Percentiles rank a stretch among this genome's conserved stretches.
Evolutionary conservation across 768 basidiomycete genomes (phyloP).

Genomic region (Tulasnella sp.): DNA sequence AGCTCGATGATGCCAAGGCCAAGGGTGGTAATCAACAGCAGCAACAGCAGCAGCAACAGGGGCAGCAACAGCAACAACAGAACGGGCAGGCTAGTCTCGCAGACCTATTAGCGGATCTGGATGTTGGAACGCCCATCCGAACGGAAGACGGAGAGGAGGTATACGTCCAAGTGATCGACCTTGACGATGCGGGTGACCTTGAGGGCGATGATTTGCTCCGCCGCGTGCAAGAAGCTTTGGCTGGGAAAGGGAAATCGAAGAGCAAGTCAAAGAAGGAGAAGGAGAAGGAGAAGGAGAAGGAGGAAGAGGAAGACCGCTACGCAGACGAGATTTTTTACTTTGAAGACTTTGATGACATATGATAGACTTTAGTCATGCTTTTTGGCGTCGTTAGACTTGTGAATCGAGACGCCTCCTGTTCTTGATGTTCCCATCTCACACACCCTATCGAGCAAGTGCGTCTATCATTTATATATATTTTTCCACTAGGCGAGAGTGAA

Average conservation of each 20-base stretch:
- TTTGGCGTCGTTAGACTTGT: too few relatives aligned
- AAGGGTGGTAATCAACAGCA: not conserved
- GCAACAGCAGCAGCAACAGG: not conserved
- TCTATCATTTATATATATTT: too few relatives aligned
- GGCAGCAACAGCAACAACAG: not conserved
- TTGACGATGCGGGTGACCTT: not conserved
- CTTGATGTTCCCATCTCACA: too few relatives aligned
- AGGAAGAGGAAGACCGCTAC: conserved; percentile 18
- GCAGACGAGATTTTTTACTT: conserved; percentile 23
- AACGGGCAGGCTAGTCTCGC: not conserved
- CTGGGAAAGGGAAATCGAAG: conserved; percentile 35
- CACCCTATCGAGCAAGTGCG: too few relatives aligned
- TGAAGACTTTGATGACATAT: too few relatives aligned
- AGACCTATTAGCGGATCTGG: not conserved
- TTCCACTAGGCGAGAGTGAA: too few relatives aligned
- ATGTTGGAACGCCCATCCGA: not conserved
- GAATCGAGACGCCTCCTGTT: too few relatives aligned
- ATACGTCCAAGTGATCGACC: conserved; percentile 5
- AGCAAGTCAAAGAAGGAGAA: conserved; percentile 35
- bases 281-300: conserved; percentile 32
- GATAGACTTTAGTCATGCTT: too few relatives aligned
- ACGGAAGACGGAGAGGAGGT: not conserved
- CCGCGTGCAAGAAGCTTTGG: conserved; percentile 18
- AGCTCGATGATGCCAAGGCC: not conserved
- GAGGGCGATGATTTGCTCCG: conserved; percentile 5